These are phyloP conservation scores for Chenopodium suecicum DNA, from an alignment of 148 eudicot genomes.

Conservation along the genomic window DNA sequence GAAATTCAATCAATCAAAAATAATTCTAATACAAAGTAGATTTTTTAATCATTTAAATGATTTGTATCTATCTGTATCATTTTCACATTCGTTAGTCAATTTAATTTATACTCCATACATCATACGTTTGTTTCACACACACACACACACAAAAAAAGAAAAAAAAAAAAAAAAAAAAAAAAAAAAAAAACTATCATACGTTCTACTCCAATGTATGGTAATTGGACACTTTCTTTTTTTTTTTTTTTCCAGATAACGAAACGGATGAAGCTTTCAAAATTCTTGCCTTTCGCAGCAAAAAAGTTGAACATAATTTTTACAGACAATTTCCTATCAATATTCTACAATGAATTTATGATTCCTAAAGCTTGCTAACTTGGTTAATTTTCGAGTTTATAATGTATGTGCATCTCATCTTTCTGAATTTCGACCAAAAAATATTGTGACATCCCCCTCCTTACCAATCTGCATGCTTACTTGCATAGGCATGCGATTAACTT, in stretches of 20 bases:
- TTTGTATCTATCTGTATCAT: too few species aligned
- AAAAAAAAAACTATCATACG: too few species aligned
- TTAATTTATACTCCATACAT: too few species aligned
- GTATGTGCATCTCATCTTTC: not conserved
- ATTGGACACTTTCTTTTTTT: not conserved
- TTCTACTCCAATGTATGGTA: not conserved
- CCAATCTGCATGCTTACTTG: not conserved
- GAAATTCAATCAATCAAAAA: too few species aligned
- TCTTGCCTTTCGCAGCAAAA: not conserved
- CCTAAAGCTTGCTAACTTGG: not conserved
- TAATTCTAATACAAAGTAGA: too few species aligned
- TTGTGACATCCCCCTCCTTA: not conserved
- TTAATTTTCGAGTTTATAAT: not conserved
- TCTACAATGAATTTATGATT: not conserved
- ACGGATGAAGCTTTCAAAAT: not conserved
- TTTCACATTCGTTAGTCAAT: too few species aligned
- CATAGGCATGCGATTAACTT: not conserved
- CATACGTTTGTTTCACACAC: too few species aligned
- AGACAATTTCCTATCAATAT: not conserved
- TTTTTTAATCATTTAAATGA: too few species aligned
- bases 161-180: too few species aligned
- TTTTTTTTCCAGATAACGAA: not conserved
- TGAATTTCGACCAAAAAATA: not conserved
- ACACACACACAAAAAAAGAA: too few species aligned
- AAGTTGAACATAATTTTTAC: constrained; percentile 14